phyloP scores from a whole-genome alignment of 176 grass and related monocot genomes.

The Miscanthus lutarioriparius region DNA sequence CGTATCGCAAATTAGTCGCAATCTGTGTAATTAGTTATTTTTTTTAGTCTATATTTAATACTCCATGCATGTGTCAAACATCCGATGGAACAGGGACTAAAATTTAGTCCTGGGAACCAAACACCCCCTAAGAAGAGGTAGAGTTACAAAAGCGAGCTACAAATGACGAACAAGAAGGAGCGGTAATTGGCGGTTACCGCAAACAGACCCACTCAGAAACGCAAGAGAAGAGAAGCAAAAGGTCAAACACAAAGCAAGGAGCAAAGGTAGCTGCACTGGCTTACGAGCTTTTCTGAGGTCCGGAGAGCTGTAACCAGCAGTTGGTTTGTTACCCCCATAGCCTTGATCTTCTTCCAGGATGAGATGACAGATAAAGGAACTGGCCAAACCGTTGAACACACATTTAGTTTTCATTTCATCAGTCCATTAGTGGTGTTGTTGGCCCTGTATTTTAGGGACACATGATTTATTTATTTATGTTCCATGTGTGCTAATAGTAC shows the following conservation, averaged over 20 bases:
- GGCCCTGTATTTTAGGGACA: background rate
- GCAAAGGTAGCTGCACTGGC: background rate
- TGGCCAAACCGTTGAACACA: background rate
- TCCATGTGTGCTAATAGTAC: background rate
- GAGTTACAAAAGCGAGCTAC: no score
- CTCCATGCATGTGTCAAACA: no score
- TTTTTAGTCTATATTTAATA: no score
- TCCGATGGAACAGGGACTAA: no score
- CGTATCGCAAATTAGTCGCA: no score
- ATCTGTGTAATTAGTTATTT: no score
- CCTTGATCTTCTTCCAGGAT: conserved; percentile 75
- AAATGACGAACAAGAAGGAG: no score
- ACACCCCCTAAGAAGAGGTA: no score
- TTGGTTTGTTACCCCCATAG: conserved; percentile 47
- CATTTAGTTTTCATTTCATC: background rate
- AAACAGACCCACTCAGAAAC: no score
- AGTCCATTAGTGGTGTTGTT: background rate
- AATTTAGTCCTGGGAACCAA: no score
- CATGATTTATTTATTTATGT: background rate
- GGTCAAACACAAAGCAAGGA: background rate
- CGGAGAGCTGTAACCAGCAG: conserved; percentile 51
- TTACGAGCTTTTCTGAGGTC: conserved; percentile 58
- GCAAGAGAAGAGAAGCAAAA: no score
- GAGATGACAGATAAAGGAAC: conserved; percentile 65
- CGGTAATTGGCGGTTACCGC: no score